Base-by-base conservation (phyloP, 345 rosid species). In the Brassica incana region DNA sequence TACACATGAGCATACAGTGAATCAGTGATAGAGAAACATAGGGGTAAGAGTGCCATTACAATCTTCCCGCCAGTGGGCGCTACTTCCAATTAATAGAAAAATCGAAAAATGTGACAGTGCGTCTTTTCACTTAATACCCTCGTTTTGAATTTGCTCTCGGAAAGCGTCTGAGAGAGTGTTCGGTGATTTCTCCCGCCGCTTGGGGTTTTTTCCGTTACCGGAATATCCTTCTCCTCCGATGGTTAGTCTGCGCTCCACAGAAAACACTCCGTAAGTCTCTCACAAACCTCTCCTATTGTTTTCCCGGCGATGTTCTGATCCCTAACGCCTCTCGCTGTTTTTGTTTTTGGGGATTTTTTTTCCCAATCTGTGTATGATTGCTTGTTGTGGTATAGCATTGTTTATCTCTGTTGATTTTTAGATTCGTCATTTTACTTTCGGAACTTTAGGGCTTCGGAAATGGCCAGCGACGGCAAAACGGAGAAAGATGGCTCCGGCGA, bases 401-500 rank as follows among this genome's bases (percentile, higher is more conserved):
- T 43, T 6, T 43, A 8, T 71, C 64, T 5, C 54, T 58, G 5
- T n/a, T 65, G 33, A 30, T 54, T 80, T 74, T 40, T 40, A 40
- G 7, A 2, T 58, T 15, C 8, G 23, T 56, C 36, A 25, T 63
- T 58, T 67, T 23, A 25, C 70, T 64, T 54, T 18, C 4, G 52
- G 65, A 56, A 64, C 61, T 66, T 52, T 80, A 80, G 85, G 89
- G 89, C 67, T 77, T 81, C 54, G 68, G 63, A 67, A 77, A 84
- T 83, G 84, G 78, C 20, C 15, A 43, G 77, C 30, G 82, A 77
- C 59, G 60, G 72, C 5, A 85, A 75, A 67, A 43, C 78, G 80
- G 86, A 86, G 82, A 84, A 67, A 27, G 91, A 78, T 12, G 85
- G 66, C 8, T 63, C 89, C 20, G 92, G 84, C 20, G 93, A 88